Evolutionary conservation across 306 rosid species (phyloP).

Genomic region (Cucurbita pepo): DNA sequence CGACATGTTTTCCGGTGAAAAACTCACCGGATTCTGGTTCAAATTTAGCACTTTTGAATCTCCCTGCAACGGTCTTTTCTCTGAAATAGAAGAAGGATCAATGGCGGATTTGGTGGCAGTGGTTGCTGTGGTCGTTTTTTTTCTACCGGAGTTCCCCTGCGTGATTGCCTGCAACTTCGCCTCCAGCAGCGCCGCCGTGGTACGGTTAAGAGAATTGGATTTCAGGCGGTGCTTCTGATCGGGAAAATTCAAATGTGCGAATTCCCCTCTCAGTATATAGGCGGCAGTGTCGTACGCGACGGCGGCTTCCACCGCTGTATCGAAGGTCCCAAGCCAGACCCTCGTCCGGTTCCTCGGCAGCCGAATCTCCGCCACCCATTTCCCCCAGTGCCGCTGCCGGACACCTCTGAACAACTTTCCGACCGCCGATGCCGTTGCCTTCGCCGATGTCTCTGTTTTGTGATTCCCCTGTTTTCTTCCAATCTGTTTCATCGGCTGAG

Average conservation of each 20-base stretch:
- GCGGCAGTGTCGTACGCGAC: slow-evolving; percentile 92
- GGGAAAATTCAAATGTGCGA: slow-evolving; percentile 75
- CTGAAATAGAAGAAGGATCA: slow-evolving; percentile 8
- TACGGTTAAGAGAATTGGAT: slow-evolving; percentile 48
- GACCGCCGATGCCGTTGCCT: neutral
- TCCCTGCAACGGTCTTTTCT: slow-evolving; percentile 8
- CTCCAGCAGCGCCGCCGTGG: slow-evolving; percentile 63
- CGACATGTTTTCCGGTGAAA: neutral
- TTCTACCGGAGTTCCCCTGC: slow-evolving; percentile 11
- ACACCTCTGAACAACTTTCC: slow-evolving; percentile 71
- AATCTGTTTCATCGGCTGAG: slow-evolving; percentile 50
- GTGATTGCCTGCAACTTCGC: slow-evolving; percentile 62
- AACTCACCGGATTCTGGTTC: neutral
- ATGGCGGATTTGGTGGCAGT: neutral
- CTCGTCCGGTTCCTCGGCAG: slow-evolving; percentile 77
- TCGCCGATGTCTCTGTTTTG: slow-evolving; percentile 6
- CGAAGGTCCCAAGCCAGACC: slow-evolving; percentile 88
- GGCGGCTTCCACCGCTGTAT: slow-evolving; percentile 86
- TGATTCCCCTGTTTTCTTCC: slow-evolving; percentile 18
- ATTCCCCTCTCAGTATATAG: slow-evolving; percentile 67
- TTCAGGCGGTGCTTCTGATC: slow-evolving; percentile 48
- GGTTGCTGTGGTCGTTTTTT: neutral
- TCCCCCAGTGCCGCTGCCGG: slow-evolving; percentile 96
- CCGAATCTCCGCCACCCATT: slow-evolving; percentile 96
- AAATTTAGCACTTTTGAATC: neutral